A percentile compares a stretch with the other conserved stretches of the same genome.
Evolutionary conservation across 805 yeast species (phyloP).

Genomic region (Alloascoidea africana): DNA sequence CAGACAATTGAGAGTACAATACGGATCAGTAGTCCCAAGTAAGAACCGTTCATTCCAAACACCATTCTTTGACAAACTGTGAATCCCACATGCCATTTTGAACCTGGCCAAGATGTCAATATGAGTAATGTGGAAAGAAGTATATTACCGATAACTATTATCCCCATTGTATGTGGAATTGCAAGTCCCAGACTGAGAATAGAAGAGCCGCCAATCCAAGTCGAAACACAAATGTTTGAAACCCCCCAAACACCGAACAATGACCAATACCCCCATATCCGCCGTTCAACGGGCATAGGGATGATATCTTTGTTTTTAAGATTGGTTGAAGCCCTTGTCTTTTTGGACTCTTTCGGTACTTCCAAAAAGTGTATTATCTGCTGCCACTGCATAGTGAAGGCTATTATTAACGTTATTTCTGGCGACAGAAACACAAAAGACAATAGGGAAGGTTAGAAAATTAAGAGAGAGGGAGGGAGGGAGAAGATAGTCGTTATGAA

Average conservation of each 20-base stretch:
- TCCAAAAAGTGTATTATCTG: too few species aligned
- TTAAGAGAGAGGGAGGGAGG: too few species aligned
- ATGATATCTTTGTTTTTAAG: conserved; percentile 19
- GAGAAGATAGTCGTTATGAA: too few species aligned
- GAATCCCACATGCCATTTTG: conserved; percentile 33
- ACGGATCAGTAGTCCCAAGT: conserved; percentile 27
- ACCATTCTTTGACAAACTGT: conserved; percentile 27
- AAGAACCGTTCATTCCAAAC: conserved; percentile 32
- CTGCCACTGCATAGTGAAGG: too few species aligned
- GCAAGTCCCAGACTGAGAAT: conserved; percentile 26
- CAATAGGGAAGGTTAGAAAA: too few species aligned
- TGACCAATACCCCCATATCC: conserved; percentile 30
- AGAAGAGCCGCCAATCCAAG: conserved; percentile 28
- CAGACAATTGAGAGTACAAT: conserved; percentile 29
- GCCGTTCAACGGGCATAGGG: conserved; percentile 27
- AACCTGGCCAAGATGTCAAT: conserved; percentile 32
- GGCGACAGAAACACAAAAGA: too few species aligned
- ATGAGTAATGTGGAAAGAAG: conserved; percentile 25
- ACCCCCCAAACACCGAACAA: conserved; percentile 17
- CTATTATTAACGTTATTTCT: too few species aligned
- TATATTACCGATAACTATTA: conserved; percentile 24
- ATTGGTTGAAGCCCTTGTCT: too few species aligned
- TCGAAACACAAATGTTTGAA: too few species aligned
- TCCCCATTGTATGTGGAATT: conserved; percentile 28
- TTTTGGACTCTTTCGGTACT: too few species aligned